phyloP scores from a whole-genome alignment of 345 rosid species.

The Combretum micranthum region DNA sequence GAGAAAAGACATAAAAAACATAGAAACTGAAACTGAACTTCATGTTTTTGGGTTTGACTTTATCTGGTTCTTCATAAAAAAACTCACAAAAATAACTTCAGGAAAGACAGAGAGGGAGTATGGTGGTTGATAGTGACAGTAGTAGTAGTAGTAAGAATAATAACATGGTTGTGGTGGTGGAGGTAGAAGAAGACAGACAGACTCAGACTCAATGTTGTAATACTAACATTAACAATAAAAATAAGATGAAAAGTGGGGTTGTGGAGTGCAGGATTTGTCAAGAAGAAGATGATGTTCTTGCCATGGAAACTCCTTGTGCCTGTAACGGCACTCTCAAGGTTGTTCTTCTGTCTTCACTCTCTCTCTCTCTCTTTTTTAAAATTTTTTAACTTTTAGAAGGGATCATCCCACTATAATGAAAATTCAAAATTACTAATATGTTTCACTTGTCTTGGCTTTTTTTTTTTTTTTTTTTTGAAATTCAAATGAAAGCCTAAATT shows the following conservation, averaged over 20 bases:
- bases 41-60: too few relatives aligned
- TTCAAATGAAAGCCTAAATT: background rate
- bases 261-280: conserved; percentile 71
- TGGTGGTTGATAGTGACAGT: too few relatives aligned
- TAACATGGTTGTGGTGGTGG: background rate
- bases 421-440: background rate
- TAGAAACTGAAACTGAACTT: too few relatives aligned
- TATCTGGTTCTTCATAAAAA: too few relatives aligned
- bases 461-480: background rate
- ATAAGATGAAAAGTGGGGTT: conserved; percentile 10
- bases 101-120: too few relatives aligned
- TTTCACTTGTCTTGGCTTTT: background rate
- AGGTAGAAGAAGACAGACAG: conserved; percentile 4
- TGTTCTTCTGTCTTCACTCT: background rate
- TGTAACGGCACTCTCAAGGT: conserved; percentile 70
- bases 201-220: conserved; percentile 1
- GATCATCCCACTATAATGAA: background rate
- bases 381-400: background rate
- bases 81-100: too few relatives aligned
- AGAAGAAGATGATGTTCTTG: conserved; percentile 40
- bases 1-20: too few relatives aligned
- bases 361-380: background rate
- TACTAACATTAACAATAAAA: conserved; percentile 1
- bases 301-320: conserved; percentile 61
- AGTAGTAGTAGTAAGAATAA: background rate